Evolutionary conservation across 2,329 filamentous ascomycete genomes (phyloP), one percentile per base, ranked within the genome.

Genomic region (Aspergillus sclerotialis): DNA sequence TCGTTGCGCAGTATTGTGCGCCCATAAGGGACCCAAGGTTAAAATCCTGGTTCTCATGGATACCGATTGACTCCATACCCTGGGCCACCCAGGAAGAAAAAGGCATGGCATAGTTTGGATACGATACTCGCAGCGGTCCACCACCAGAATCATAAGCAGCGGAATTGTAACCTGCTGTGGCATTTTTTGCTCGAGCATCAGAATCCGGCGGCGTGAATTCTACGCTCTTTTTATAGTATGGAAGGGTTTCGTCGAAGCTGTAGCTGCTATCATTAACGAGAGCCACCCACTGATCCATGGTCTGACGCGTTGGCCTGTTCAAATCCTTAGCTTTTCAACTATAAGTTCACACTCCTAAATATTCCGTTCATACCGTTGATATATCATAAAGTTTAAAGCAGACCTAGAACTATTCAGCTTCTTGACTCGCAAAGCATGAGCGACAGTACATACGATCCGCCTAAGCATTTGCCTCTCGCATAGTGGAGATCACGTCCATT

Each of bases 1-100:
- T 56, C 2, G 48, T 63, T 1, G 66, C 58, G 14, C 53, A 56
- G 33, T 58, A 67, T 15, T 61, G 53, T 2, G 48, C 47, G 7
- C 68, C 69, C 12, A 61, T 38, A 4, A 73, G 47, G 4, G 46
- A 46, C 16, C 70, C 69, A 21, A 52, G 55, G 38, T 64, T 63
- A 41, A 69, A 67, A 11, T 61, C 67, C 3, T 50, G 17, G 1
- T 50, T 37, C 4, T 48, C 50, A 1, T 50, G 40, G 14, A 73
- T 48, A 1, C 68, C 68, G 9, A 70, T 57, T 1, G 56, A 55
- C 13, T 63, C 42, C 35, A 72, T 52, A 2, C 56, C 66, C 7
- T 46, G 43, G 9, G 44, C 48, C 45, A 56, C 58, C 61, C 61
- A 69, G 9, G 56, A 63, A 5, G 56, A 54, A 17, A 64, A 64